phyloP scores from a whole-genome alignment of 306 rosid species.

The Castanea crenata region DNA sequence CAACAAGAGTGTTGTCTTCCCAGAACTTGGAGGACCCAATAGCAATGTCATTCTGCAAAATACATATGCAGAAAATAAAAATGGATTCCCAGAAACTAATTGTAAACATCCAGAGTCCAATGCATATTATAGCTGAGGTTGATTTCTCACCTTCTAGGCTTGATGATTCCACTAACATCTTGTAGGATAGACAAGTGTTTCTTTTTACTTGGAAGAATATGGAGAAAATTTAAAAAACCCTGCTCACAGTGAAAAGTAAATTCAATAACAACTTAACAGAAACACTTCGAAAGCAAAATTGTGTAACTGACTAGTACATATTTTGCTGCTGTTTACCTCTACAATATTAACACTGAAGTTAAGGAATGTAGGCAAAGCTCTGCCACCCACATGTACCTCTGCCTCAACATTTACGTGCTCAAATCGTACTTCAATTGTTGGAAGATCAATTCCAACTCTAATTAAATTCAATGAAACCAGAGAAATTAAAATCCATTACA shows the following conservation, averaged over 20 bases:
- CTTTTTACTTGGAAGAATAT: slow-evolving; percentile 32
- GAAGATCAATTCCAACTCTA: slow-evolving; percentile 60
- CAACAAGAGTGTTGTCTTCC: slow-evolving; percentile 72
- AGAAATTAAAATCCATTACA: neutral
- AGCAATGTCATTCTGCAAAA: slow-evolving; percentile 65
- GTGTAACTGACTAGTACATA: no score
- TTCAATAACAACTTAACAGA: no score
- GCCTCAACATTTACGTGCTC: slow-evolving; percentile 51
- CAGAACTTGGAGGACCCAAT: slow-evolving; percentile 85
- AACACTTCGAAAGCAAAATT: no score
- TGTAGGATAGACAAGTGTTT: slow-evolving; percentile 50
- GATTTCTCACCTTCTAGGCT: slow-evolving; percentile 59
- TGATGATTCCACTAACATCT: slow-evolving; percentile 75
- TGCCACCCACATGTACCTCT: slow-evolving; percentile 39
- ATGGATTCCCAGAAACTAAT: no score
- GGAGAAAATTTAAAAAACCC: slow-evolving; percentile 38
- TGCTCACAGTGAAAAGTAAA: neutral
- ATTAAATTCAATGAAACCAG: neutral
- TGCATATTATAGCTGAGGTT: no score
- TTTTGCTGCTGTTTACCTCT: slow-evolving; percentile 23
- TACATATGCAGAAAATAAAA: neutral
- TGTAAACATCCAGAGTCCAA: no score
- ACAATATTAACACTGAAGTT: slow-evolving; percentile 19
- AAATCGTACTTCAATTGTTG: slow-evolving; percentile 54
- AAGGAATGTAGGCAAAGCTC: slow-evolving; percentile 34